Conservation (phyloP, 2,329 filamentous ascomycete genomes). For the Neopestalotiopsis clavispora region DNA sequence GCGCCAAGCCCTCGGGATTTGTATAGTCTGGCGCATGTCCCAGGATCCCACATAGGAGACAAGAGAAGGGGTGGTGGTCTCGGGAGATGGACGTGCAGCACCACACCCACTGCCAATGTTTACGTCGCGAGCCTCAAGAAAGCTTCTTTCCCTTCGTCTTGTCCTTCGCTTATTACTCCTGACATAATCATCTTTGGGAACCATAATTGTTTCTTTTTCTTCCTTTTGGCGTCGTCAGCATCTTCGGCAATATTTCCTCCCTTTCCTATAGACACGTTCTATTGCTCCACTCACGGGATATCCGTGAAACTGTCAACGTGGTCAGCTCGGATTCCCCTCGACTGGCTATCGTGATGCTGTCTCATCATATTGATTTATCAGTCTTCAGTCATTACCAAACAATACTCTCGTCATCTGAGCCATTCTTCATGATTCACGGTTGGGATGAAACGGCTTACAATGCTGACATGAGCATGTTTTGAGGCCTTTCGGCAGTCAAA, state of each 20-base stretch:
- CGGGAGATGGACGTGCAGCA: constrained; percentile 1
- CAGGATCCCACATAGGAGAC: neutral
- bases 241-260: neutral
- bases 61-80: neutral
- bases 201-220: neutral
- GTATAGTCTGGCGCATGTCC: neutral
- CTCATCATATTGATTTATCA: neutral
- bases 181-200: neutral
- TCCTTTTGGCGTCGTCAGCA: neutral
- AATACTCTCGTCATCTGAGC: neutral
- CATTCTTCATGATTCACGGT: neutral
- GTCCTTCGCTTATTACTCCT: neutral
- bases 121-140: neutral
- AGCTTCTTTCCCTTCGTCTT: neutral
- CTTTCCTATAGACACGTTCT: neutral
- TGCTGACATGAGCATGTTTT: neutral
- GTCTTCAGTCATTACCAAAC: neutral
- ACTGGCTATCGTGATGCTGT: neutral
- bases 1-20: neutral
- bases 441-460: neutral
- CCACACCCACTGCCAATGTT: neutral
- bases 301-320: neutral
- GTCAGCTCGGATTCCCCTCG: neutral
- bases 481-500: neutral
- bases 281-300: neutral